Evolutionary conservation across 2,329 filamentous ascomycete species (phyloP).

Genomic region (Golovinomyces cichoracearum): DNA sequence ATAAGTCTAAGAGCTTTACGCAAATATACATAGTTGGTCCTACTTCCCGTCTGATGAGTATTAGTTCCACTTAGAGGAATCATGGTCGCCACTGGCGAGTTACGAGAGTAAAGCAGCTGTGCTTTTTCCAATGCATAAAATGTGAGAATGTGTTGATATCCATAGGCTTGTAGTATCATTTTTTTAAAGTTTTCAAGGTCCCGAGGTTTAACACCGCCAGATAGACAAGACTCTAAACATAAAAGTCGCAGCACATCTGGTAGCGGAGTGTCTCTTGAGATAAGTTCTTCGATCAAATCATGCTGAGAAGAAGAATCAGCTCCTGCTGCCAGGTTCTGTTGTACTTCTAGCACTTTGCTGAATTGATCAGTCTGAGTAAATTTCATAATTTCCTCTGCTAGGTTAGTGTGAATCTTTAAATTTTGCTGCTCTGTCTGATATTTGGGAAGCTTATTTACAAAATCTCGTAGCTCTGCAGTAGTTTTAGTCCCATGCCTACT

Average conservation of each 20-base stretch:
- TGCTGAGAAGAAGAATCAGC: slow-evolving; percentile 73
- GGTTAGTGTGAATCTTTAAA: slow-evolving; percentile 68
- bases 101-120: slow-evolving; percentile 54
- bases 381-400: slow-evolving; percentile 90
- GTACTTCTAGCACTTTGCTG: slow-evolving; percentile 66
- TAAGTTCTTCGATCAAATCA: slow-evolving; percentile 80
- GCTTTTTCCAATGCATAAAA: slow-evolving; percentile 72
- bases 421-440: slow-evolving; percentile 87
- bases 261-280: slow-evolving; percentile 59
- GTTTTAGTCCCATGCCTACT: slow-evolving; percentile 65
- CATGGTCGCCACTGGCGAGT: slow-evolving; percentile 54
- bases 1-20: slow-evolving; percentile 71
- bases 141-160: slow-evolving; percentile 80
- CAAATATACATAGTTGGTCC: slow-evolving; percentile 75
- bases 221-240: slow-evolving; percentile 75
- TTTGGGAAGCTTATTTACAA: slow-evolving; percentile 75
- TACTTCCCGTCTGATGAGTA: slow-evolving; percentile 29
- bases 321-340: slow-evolving; percentile 82
- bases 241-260: slow-evolving; percentile 60
- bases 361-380: slow-evolving; percentile 76
- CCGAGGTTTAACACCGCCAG: slow-evolving; percentile 63
- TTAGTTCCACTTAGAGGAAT: slow-evolving; percentile 42
- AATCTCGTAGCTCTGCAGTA: slow-evolving; percentile 73
- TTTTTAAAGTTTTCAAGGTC: slow-evolving; percentile 78
- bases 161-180: slow-evolving; percentile 73